phyloP scores from a whole-genome alignment of 78 protist species.

The Dictyostelium discoideum region dicty_2.7 NC_007089.4:5032501-5033000 shows the following conservation, averaged over 20 bases:
- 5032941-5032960: neutral
- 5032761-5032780: no score
- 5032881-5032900: no score
- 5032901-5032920: no score
- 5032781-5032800: no score
- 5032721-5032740: neutral
- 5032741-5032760: no score
- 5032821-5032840: neutral
- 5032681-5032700: neutral
- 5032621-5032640: neutral
- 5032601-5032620: neutral
- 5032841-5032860: neutral
- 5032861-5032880: neutral
- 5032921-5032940: neutral
- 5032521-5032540: neutral
- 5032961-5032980: neutral
- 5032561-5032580: neutral
- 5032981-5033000: neutral
- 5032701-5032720: neutral
- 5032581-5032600: neutral
- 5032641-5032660: neutral
- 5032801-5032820: neutral
- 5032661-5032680: neutral
- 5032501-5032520: neutral
- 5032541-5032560: neutral